These are phyloP conservation scores for Parascedosporium putredinis DNA, from an alignment of 2,329 filamentous ascomycete genomes.

Conservation along the genomic window DNA sequence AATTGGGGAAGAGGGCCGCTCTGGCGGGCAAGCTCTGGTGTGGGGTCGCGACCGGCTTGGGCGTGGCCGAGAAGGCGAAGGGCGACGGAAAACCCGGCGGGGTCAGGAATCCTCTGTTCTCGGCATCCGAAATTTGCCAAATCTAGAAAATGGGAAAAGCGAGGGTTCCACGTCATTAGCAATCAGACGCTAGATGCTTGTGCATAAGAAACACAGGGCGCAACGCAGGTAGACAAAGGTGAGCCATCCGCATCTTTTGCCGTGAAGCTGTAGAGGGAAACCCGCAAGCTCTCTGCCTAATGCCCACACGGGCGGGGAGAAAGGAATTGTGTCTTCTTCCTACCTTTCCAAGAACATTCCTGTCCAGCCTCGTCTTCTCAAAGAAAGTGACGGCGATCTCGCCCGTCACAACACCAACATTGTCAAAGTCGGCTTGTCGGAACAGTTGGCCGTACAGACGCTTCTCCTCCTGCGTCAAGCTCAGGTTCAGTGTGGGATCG, in stretches of 20 bases:
- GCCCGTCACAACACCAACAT: constrained; percentile 86
- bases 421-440: constrained; percentile 82
- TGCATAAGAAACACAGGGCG: no score
- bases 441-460: constrained; percentile 89
- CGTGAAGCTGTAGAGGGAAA: not conserved
- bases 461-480: constrained; percentile 86
- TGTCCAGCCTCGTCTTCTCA: constrained; percentile 84
- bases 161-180: no score
- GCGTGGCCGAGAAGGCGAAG: constrained; percentile 91
- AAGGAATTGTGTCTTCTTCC: constrained; percentile 26
- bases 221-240: no score
- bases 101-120: constrained; percentile 90
- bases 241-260: constrained; percentile 6
- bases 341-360: constrained; percentile 79
- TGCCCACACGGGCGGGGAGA: no score
- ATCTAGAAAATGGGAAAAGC: constrained; percentile 51
- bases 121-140: constrained; percentile 96
- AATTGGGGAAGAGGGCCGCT: constrained; percentile 87
- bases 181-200: no score
- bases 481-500: constrained; percentile 51
- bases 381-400: constrained; percentile 97
- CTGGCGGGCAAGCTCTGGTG: constrained; percentile 70
- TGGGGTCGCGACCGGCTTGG: constrained; percentile 76
- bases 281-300: no score
- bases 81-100: constrained; percentile 85